Percentiles rank a stretch among this genome's conserved stretches.
phyloP scores from a whole-genome alignment of 345 rosid species.

The Ailanthus altissimus region DNA sequence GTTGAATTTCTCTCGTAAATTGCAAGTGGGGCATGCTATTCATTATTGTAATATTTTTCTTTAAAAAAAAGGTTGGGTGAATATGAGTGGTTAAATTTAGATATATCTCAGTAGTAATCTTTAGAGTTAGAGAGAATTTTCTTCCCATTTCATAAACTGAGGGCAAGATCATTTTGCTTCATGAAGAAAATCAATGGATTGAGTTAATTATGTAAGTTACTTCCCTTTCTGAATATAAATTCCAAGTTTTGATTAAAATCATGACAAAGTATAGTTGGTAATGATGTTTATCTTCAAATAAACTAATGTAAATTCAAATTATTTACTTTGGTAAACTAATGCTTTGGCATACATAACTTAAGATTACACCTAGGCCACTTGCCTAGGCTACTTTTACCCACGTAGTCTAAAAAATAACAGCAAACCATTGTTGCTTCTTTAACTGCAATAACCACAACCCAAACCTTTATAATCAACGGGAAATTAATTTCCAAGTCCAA shows the following conservation, averaged over 20 bases:
- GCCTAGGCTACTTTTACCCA: conserved; percentile 28
- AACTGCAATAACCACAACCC: conserved; percentile 11
- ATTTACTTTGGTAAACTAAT: not conserved
- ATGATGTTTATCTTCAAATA: not conserved
- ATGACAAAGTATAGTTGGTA: not conserved
- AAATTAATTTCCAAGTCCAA: not conserved
- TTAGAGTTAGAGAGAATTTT: not conserved
- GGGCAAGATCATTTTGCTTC: not conserved
- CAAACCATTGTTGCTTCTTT: conserved; percentile 17
- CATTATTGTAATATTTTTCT: not conserved
- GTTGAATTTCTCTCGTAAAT: conserved; percentile 2
- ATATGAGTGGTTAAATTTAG: not conserved
- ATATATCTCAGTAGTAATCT: not conserved
- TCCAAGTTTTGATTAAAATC: not conserved
- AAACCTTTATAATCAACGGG: not conserved
- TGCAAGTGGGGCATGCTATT: not conserved
- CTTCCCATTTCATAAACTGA: too few relatives aligned
- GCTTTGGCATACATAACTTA: not conserved
- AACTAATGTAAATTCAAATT: not conserved
- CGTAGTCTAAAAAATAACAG: conserved; percentile 6
- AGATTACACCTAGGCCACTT: conserved; percentile 20
- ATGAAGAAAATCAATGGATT: not conserved
- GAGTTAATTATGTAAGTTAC: not conserved
- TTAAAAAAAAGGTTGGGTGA: not conserved
- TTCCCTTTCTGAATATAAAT: not conserved